phyloP scores from a whole-genome alignment of 2,329 filamentous ascomycete genomes.

The Emydomyces testavorans region DNA sequence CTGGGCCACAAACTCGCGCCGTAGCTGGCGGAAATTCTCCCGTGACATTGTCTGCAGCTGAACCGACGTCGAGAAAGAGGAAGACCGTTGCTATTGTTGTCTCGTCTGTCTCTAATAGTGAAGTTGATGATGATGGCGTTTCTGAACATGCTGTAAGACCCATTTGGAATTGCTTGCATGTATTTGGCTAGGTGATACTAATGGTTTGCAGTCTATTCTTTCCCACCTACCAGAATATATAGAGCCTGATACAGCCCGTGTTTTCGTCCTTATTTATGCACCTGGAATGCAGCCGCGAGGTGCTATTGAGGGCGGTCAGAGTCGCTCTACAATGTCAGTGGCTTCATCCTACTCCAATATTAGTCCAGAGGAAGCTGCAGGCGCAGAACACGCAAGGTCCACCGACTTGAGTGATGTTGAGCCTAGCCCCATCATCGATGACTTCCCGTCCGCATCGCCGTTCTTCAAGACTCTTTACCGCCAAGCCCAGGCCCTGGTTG shows the following conservation, averaged over 20 bases:
- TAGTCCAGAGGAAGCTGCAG: conserved; percentile 52
- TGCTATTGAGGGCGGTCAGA: conserved; percentile 26
- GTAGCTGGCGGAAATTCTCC: conserved; percentile 14
- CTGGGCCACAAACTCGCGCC: conserved; percentile 18
- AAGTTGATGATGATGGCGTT: conserved; percentile 42
- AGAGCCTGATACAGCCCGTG: conserved; percentile 59
- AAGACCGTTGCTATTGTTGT: conserved; percentile 83
- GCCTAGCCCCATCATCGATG: conserved; percentile 35
- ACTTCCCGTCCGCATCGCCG: conserved; percentile 41
- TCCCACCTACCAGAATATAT: conserved; percentile 73
- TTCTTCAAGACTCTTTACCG: conserved; percentile 70
- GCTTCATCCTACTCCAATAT: conserved; percentile 84
- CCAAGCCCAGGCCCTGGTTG: conserved; percentile 66
- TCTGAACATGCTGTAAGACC: conserved; percentile 69
- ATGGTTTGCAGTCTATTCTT: conserved; percentile 57
- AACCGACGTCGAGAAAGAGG: conserved; percentile 37
- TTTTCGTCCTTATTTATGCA: conserved; percentile 84
- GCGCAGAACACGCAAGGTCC: conserved; percentile 36
- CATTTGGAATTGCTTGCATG: not conserved
- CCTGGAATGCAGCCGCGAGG: conserved; percentile 59
- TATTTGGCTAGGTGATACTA: not conserved
- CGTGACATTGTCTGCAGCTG: conserved; percentile 21
- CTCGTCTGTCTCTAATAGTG: conserved; percentile 58
- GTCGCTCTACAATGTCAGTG: conserved; percentile 52
- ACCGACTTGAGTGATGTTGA: conserved; percentile 43